Evolutionary conservation across 768 basidiomycete genomes (phyloP).

Genomic region (Lentinula lateritia): DNA sequence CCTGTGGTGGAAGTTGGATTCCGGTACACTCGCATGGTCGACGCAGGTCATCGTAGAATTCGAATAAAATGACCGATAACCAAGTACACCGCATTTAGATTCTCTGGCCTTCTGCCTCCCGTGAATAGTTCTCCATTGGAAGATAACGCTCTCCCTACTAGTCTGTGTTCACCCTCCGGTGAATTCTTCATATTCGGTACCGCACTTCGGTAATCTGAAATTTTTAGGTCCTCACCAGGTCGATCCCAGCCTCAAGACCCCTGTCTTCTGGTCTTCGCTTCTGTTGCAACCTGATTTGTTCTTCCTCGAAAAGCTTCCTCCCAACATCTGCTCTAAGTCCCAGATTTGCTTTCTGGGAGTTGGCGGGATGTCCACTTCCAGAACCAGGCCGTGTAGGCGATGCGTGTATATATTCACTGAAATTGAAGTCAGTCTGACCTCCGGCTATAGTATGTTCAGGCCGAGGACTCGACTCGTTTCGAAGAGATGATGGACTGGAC

Average conservation of each 20-base stretch:
- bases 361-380: neutral
- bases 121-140: neutral
- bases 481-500: slow-evolving; percentile 8
- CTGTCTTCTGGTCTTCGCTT: slow-evolving; percentile 7
- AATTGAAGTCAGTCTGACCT: slow-evolving; percentile 44
- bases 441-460: slow-evolving; percentile 13
- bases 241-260: slow-evolving; percentile 32
- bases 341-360: slow-evolving; percentile 30
- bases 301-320: slow-evolving; percentile 65
- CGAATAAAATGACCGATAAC: neutral
- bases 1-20: neutral
- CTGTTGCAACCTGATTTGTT: slow-evolving; percentile 42
- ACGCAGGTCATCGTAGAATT: neutral
- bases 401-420: slow-evolving; percentile 69
- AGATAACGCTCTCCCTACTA: neutral
- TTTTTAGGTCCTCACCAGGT: slow-evolving; percentile 34
- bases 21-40: neutral
- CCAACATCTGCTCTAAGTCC: slow-evolving; percentile 61
- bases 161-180: neutral
- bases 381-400: slow-evolving; percentile 47
- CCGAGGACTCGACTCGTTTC: slow-evolving; percentile 9
- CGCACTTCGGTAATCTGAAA: neutral
- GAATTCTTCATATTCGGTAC: neutral
- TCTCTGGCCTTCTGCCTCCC: neutral
- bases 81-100: neutral